Evolutionary conservation across 1,284 basidiomycete genomes (phyloP), one percentile per base, ranked within the genome.

Genomic region (Trametes polyzona): DNA sequence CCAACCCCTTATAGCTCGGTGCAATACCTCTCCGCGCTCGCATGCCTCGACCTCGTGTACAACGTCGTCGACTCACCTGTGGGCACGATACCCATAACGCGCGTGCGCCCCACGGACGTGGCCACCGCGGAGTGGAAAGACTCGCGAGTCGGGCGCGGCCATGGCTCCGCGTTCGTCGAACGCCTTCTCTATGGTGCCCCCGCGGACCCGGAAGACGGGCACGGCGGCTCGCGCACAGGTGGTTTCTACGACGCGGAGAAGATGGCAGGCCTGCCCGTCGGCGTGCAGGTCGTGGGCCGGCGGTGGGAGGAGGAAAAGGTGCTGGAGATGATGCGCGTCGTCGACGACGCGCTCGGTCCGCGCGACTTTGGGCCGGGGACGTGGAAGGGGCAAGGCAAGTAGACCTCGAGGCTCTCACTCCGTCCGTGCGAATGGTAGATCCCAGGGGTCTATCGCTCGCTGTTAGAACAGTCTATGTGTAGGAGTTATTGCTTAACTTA

Each of bases 271-370:
- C 79, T 97, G 70, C 93, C 94, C 0, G 83, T 96, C 0, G 89
- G 85, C 1, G 81, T 97, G 39, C 95, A 97, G 73, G 69, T 96
- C 21, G 87, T 91, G 0, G 91, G 90, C 0, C 82, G 78, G 66
- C 82, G 78, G 59, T 93, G 86, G 83, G 88, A 95, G 66, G 95
- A 96, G 49, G 95, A 96, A 76, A 92, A 92, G 71, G 86, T 95
- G 2, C 67, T 96, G 44, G 84, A 75, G 21, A 82, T 94, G 74
- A 95, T 96, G 93, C 77, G 79, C 60, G 73, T 94, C n/a, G 74
- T 96, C 7, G 92, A 95, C 59, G 71, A 76, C 7, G 87, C 85
- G 2, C 58, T 62, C 11, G 60, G 63, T 35, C 53, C 58, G 53
- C 47, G 60, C 14, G 60, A 47, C 17, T 62, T 73, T 93, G 46